These are phyloP conservation scores for Xylaria hypoxylon DNA, from an alignment of 2,329 filamentous ascomycete species.

Conservation along the genomic window DNA sequence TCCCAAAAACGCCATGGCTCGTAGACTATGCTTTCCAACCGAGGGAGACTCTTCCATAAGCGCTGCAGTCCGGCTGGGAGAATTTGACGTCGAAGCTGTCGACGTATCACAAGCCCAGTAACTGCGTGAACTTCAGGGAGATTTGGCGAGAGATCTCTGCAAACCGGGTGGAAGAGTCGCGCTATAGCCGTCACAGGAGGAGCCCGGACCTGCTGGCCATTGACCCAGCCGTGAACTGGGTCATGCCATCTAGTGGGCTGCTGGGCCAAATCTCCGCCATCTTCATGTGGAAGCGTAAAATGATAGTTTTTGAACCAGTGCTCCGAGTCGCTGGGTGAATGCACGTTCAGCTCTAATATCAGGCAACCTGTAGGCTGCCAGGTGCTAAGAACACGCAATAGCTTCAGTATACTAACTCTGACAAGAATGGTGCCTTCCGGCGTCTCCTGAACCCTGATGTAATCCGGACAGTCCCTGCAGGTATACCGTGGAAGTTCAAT, in stretches of 20 bases:
- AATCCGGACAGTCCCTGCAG: too few relatives aligned
- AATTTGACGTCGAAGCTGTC: constrained; percentile 50
- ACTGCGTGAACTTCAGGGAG: constrained; percentile 42
- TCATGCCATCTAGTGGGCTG: constrained; percentile 44
- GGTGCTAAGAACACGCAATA: constrained; percentile 49
- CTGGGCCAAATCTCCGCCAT: constrained; percentile 25
- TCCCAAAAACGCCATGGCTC: constrained; percentile 53
- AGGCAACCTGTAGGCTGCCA: constrained; percentile 47
- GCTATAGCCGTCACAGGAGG: constrained; percentile 42
- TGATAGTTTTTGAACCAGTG: constrained; percentile 51
- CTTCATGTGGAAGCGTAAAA: constrained; percentile 43
- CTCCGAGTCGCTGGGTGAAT: constrained; percentile 52
- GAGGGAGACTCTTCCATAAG: constrained; percentile 44
- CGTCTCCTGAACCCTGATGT: too few relatives aligned
- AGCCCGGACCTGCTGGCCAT: constrained; percentile 44
- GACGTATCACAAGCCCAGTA: constrained; percentile 48
- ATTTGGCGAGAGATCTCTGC: constrained; percentile 14
- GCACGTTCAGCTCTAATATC: constrained; percentile 51
- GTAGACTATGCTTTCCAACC: constrained; percentile 48
- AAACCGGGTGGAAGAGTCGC: constrained; percentile 46
- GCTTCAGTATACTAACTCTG: too few relatives aligned
- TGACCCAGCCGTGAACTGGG: constrained; percentile 49
- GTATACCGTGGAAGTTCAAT: constrained; percentile 48
- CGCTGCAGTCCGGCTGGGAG: constrained; percentile 25
- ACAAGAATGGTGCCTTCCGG: too few relatives aligned